phyloP scores from a whole-genome alignment of 306 rosid genomes.

The Glycine tomentella region DNA sequence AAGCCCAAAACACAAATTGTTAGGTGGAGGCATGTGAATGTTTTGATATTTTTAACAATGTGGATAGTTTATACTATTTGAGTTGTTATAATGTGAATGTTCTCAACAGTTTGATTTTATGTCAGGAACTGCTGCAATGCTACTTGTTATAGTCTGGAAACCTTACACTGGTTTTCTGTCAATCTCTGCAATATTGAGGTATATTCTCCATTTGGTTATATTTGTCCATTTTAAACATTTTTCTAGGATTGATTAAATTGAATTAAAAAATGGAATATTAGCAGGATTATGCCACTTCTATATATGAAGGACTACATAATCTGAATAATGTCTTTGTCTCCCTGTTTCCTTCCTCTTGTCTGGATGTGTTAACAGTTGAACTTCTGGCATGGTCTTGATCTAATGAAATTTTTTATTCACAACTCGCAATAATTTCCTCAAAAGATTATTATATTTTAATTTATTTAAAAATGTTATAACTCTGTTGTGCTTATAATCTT shows the following conservation, averaged over 20 bases:
- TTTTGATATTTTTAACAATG: conserved; percentile 9
- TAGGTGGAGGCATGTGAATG: conserved; percentile 15
- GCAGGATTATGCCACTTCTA: conserved; percentile 9
- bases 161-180: conserved; percentile 77
- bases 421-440: neutral
- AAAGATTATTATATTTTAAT: neutral
- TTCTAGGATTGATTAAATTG: conserved; percentile 20
- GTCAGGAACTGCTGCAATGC: conserved; percentile 95
- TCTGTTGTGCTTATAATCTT: neutral
- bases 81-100: conserved; percentile 34
- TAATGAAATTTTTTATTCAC: neutral
- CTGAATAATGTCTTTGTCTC: conserved; percentile 11
- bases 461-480: neutral
- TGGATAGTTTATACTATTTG: conserved; percentile 5
- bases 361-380: neutral
- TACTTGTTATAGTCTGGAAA: conserved; percentile 92
- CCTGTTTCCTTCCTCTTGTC: neutral
- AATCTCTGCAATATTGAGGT: conserved; percentile 84
- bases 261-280: conserved; percentile 28
- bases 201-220: conserved; percentile 33
- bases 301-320: conserved; percentile 15
- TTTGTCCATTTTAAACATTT: conserved; percentile 22
- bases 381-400: conserved; percentile 3
- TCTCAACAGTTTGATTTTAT: conserved; percentile 20
- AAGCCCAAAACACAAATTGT: conserved; percentile 23